These are phyloP conservation scores for Emericellopsis cladophorae DNA, from an alignment of 2,329 filamentous ascomycete species.

Conservation along the genomic window DNA sequence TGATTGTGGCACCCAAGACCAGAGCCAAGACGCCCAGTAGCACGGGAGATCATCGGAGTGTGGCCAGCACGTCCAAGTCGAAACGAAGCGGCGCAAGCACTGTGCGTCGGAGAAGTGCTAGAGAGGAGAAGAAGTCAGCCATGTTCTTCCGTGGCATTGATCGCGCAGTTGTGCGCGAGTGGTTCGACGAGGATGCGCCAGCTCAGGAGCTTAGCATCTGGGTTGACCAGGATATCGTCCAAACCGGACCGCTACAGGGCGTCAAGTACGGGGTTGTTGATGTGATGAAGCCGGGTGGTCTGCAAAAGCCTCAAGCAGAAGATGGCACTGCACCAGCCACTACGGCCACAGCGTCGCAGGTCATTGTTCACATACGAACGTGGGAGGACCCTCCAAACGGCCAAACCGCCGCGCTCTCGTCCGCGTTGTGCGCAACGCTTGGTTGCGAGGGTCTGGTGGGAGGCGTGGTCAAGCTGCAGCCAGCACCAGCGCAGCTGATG, in stretches of 20 bases:
- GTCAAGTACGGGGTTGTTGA: conserved; percentile 70
- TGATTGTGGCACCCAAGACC: conserved; percentile 92
- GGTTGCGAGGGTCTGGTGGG: conserved; percentile 65
- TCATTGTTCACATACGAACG: conserved; percentile 61
- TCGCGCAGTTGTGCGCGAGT: conserved; percentile 53
- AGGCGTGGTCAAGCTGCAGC: conserved; percentile 76
- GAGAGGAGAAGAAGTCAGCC: conserved; percentile 53
- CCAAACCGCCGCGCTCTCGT: conserved; percentile 68
- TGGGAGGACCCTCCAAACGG: conserved; percentile 86
- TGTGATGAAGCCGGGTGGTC: conserved; percentile 70
- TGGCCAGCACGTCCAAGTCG: conserved; percentile 65
- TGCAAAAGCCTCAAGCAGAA: conserved; percentile 59
- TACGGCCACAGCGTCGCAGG: conserved; percentile 29
- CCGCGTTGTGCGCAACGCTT: conserved; percentile 61
- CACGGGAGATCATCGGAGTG: conserved; percentile 66
- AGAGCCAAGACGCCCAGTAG: conserved; percentile 55
- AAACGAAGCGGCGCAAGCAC: conserved; percentile 71
- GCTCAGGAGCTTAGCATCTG: conserved; percentile 59
- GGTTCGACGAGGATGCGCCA: conserved; percentile 59
- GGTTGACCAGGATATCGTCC: conserved; percentile 68
- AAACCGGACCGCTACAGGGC: conserved; percentile 60
- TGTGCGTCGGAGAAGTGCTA: conserved; percentile 38
- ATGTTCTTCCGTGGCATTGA: conserved; percentile 76
- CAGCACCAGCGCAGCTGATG: conserved; percentile 60
- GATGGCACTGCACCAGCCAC: conserved; percentile 47